Evolutionary conservation across 2,329 filamentous ascomycete genomes (phyloP), one percentile per base, ranked within the genome.

Genomic region (Exophiala calicioides): DNA sequence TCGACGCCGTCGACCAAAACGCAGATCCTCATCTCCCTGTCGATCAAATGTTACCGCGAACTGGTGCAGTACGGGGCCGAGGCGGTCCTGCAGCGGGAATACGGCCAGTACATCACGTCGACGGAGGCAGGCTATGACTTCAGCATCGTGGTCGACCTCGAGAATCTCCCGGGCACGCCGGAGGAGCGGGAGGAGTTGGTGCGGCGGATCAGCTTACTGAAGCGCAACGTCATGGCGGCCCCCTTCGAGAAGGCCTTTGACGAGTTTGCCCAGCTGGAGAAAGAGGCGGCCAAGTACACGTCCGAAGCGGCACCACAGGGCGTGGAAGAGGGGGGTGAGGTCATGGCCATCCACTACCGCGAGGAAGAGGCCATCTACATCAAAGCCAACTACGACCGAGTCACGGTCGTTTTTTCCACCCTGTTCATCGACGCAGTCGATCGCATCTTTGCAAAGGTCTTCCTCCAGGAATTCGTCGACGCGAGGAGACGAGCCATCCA

Each of bases 281-380:
- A 95, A 64, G 88, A 91, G 62, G 90, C 93, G 5, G 87, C 88
- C 34, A 89, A 90, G 65, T 97, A 93, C 67, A 95, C 88, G 27
- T 88, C 88, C 2, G 93, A 98, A 69, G 87, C 91, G 53, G 93
- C 94, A 42, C 93, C 93, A 1, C 89, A 95, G 66, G 91, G 90
- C 53, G 77, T 96, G 21, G 76, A 77, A 57, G 93, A 97, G 70
- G 91, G 93, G 39, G 90, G 91, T 47, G 83, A 93, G 59, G 85
- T 97, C 50, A 95, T 94, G 80, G 84, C 91, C 2, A 95, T 99
- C 61, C 91, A 97, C 70, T 98, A 99, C 74, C 87, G 93, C 46
- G 94, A 99, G 64, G 90, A 97, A 75, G 93, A 99, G 69, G 90
- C 93, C 41, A 97, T 99, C 65, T 98, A 95, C 70, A 86, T 98